Percentiles rank a stretch among this genome's conserved stretches.
Conservation (phyloP, 2,329 filamentous ascomycete genomes). For the Fonsecaea pugnacius region DNA sequence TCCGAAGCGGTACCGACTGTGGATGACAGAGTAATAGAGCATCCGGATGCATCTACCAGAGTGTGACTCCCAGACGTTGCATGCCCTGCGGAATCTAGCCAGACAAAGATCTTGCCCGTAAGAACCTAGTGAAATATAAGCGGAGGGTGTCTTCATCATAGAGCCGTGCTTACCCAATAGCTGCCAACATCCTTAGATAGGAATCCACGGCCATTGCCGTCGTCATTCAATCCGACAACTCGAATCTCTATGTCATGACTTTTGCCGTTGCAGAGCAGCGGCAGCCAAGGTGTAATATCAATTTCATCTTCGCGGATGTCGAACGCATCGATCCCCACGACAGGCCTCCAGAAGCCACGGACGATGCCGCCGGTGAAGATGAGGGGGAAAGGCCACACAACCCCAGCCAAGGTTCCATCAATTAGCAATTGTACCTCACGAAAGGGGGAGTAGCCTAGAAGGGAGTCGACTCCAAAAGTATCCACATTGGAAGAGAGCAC, state of each 20-base stretch:
- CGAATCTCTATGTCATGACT: conserved; percentile 3
- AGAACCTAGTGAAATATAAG: conserved; percentile 4
- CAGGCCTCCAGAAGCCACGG: conserved; percentile 10
- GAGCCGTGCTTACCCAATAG: conserved; percentile 3
- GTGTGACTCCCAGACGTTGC: neutral
- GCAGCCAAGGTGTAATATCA: conserved; percentile 13
- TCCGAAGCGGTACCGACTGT: neutral
- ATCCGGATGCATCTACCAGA: neutral
- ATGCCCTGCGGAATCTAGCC: conserved; percentile 1
- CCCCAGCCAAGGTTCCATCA: conserved; percentile 7
- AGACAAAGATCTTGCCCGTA: conserved; percentile 10
- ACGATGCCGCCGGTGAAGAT: conserved; percentile 17
- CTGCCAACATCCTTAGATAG: conserved; percentile 7
- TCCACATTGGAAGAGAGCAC: conserved; percentile 5
- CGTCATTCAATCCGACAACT: conserved; percentile 6
- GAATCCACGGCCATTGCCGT: neutral
- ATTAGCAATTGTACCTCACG: conserved; percentile 11
- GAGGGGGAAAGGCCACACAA: conserved; percentile 11
- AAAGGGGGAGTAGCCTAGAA: conserved; percentile 1
- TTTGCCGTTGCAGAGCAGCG: conserved; percentile 8
- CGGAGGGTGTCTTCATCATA: neutral
- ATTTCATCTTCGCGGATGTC: conserved; percentile 17
- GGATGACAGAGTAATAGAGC: neutral
- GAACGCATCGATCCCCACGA: conserved; percentile 11
- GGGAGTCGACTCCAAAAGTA: conserved; percentile 1